phyloP scores from a whole-genome alignment of 75 land plant genomes.

The Selaginella moellendorffii region DNA sequence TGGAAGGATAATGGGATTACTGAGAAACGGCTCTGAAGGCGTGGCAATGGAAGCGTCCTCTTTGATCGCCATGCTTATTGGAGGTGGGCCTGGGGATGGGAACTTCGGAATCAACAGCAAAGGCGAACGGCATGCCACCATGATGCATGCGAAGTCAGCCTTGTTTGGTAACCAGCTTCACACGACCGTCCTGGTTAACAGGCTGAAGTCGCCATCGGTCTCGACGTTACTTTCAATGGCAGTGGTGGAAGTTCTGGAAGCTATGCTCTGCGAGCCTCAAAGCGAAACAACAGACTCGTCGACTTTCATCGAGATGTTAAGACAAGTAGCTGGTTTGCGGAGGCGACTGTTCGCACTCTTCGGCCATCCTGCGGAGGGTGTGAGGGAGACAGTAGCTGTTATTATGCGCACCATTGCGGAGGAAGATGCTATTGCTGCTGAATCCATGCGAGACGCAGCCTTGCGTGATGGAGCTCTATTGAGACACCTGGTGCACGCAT shows the following conservation, averaged over 20 bases:
- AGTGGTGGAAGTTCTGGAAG: slow-evolving; percentile 89
- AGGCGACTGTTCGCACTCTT: slow-evolving; percentile 90
- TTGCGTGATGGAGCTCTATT: slow-evolving; percentile 93
- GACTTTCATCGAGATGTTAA: slow-evolving; percentile 87
- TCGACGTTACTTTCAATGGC: slow-evolving; percentile 98
- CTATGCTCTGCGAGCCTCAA: slow-evolving; percentile 98
- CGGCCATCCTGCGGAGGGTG: slow-evolving; percentile 98
- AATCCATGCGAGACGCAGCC: slow-evolving; percentile 98
- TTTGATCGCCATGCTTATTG: slow-evolving; percentile 80
- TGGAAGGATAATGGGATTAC: slow-evolving; percentile 85
- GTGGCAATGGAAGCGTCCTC: slow-evolving; percentile 95
- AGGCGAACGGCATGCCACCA: slow-evolving; percentile 85
- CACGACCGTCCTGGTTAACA: slow-evolving; percentile 63
- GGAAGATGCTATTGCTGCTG: slow-evolving; percentile 99
- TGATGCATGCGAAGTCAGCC: slow-evolving; percentile 90
- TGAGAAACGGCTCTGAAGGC: slow-evolving; percentile 92
- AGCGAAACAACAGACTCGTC: slow-evolving; percentile 96
- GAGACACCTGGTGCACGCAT: slow-evolving; percentile 88
- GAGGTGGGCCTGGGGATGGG: slow-evolving; percentile 74
- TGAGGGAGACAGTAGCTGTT: slow-evolving; percentile 90
- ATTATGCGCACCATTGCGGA: slow-evolving; percentile 99
- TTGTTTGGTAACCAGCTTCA: slow-evolving; percentile 52
- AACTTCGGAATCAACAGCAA: slow-evolving; percentile 21
- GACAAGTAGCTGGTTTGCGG: slow-evolving; percentile 90
- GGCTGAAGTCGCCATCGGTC: slow-evolving; percentile 76